Evolutionary conservation across 2,329 filamentous ascomycete genomes (phyloP).

Genomic region (Aspergillus ibericus): DNA sequence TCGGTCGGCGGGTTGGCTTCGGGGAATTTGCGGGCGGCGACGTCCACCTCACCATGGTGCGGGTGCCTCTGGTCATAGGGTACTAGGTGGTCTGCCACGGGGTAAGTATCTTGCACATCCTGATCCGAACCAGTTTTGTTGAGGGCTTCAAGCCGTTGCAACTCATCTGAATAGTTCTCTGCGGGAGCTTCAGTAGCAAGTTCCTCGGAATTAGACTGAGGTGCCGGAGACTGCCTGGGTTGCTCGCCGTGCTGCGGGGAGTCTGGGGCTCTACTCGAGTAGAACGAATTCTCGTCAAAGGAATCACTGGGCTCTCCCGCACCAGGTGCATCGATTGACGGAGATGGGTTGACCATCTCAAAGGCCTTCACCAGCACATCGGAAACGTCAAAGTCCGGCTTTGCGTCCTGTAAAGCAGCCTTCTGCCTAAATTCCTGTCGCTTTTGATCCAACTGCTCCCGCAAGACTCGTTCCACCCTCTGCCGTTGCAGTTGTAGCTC

Average conservation of each 20-base stretch:
- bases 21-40: constrained; percentile 20
- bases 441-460: constrained; percentile 72
- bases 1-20: constrained; percentile 31
- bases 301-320: constrained; percentile 72
- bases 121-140: constrained; percentile 38
- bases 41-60: constrained; percentile 23
- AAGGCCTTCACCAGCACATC: constrained; percentile 72
- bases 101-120: constrained; percentile 42
- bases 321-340: constrained; percentile 53
- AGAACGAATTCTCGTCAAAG: constrained; percentile 91
- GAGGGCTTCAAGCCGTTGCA: constrained; percentile 40
- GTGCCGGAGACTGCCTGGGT: constrained; percentile 30
- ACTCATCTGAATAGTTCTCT: constrained; percentile 37
- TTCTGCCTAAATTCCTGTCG: constrained; percentile 50
- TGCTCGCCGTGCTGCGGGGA: constrained; percentile 57
- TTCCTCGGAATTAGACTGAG: constrained; percentile 33
- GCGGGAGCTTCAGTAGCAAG: constrained; percentile 34
- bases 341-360: constrained; percentile 68
- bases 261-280: constrained; percentile 86
- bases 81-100: constrained; percentile 38
- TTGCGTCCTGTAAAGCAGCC: constrained; percentile 52
- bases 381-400: constrained; percentile 67
- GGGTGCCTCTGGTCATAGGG: constrained; percentile 32
- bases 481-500: constrained; percentile 78
- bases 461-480: constrained; percentile 73